These are phyloP conservation scores for Sphagnum tenellum DNA, from an alignment of 225 moss, liverwort and hornwort genomes.

Conservation along the genomic window DNA sequence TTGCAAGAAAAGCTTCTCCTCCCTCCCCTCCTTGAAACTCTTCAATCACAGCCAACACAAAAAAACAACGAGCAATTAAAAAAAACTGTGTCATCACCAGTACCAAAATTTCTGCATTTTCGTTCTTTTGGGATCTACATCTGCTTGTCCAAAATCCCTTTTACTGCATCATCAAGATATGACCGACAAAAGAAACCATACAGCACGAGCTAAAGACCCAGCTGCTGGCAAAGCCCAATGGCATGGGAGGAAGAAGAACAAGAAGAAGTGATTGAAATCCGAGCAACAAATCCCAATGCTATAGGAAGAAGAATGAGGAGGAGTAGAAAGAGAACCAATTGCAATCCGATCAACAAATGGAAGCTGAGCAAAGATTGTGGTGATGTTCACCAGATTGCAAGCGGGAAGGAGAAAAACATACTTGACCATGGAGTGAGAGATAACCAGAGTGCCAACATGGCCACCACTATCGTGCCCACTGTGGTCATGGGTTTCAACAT, in stretches of 20 bases:
- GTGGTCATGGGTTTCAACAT: conserved; percentile 6
- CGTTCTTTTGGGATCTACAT: background rate
- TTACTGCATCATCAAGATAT: background rate
- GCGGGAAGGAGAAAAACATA: conserved; percentile 3
- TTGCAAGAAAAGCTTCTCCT: conserved; percentile 15
- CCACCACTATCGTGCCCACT: conserved; percentile 16
- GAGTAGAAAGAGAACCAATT: too few species aligned
- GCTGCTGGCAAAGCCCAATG: too few species aligned
- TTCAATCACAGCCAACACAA: conserved; percentile 9
- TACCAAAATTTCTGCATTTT: background rate
- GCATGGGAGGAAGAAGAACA: too few species aligned
- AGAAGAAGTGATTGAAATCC: too few species aligned
- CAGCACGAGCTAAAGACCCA: too few species aligned
- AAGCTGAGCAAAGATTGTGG: too few species aligned
- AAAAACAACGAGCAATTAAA: too few species aligned
- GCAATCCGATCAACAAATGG: too few species aligned
- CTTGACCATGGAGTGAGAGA: conserved; percentile 34
- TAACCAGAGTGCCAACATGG: conserved; percentile 24
- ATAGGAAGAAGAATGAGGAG: too few species aligned
- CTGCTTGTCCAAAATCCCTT: background rate
- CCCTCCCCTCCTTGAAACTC: conserved; percentile 9
- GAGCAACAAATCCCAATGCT: too few species aligned
- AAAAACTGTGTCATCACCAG: background rate
- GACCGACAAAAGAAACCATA: background rate
- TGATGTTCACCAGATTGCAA: background rate